Percentiles rank a stretch among this genome's conserved stretches.
phyloP scores from a whole-genome alignment of 1,139 yeast genomes.

The Oligophagozyma castellii region DNA sequence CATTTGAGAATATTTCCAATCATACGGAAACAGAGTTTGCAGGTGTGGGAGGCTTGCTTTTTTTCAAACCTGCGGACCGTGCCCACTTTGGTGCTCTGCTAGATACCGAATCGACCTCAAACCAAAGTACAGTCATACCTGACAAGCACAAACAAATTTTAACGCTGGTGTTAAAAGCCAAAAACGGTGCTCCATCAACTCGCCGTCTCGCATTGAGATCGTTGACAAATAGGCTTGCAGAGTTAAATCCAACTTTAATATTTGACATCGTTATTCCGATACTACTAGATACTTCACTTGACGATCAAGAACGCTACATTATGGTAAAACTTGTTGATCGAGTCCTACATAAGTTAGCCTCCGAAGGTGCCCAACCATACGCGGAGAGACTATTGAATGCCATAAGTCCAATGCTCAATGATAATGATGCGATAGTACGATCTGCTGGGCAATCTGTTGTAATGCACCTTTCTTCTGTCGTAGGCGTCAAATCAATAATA shows the following conservation, averaged over 20 bases:
- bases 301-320: constrained; percentile 74
- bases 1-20: no score
- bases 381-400: constrained; percentile 63
- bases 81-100: constrained; percentile 57
- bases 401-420: constrained; percentile 66
- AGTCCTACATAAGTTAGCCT: constrained; percentile 51
- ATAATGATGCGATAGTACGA: constrained; percentile 62
- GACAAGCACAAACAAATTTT: constrained; percentile 47
- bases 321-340: constrained; percentile 67
- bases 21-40: constrained; percentile 42
- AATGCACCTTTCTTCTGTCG: constrained; percentile 61
- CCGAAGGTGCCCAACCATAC: constrained; percentile 47
- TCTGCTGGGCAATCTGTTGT: constrained; percentile 72
- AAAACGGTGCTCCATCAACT: constrained; percentile 58
- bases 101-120: constrained; percentile 20
- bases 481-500: constrained; percentile 70
- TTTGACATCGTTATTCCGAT: constrained; percentile 64
- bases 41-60: constrained; percentile 49
- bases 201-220: constrained; percentile 63
- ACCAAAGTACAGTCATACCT: constrained; percentile 36
- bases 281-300: constrained; percentile 56
- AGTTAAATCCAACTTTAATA: constrained; percentile 56
- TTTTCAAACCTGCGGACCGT: constrained; percentile 58
- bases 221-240: constrained; percentile 48
- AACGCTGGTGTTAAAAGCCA: constrained; percentile 52